These are phyloP conservation scores for Lepiota brunneoincarnata DNA, from an alignment of 768 basidiomycete genomes.

Conservation along the genomic window DNA sequence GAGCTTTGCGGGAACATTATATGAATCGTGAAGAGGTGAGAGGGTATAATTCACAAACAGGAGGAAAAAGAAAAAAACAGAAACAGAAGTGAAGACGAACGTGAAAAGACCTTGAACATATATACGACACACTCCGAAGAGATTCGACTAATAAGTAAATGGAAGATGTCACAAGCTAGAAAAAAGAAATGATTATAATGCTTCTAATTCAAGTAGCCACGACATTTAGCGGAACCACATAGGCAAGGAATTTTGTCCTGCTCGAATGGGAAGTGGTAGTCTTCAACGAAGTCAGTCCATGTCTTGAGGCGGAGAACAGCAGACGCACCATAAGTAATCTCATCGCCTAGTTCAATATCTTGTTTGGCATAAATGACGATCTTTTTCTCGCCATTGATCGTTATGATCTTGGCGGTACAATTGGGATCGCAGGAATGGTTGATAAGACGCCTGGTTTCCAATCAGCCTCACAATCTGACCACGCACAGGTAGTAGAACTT, in stretches of 20 bases:
- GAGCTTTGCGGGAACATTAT: neutral
- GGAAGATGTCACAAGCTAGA: constrained; percentile 5
- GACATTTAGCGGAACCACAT: constrained; percentile 87
- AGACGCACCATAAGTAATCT: constrained; percentile 92
- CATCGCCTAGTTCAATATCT: constrained; percentile 93
- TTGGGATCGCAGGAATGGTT: constrained; percentile 99
- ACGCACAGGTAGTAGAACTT: constrained; percentile 30
- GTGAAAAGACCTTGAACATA: neutral
- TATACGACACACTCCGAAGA: neutral
- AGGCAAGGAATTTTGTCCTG: constrained; percentile 96
- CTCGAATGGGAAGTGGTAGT: constrained; percentile 99
- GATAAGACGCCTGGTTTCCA: constrained; percentile 75
- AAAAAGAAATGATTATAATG: constrained; percentile 23
- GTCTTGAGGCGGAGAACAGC: neutral
- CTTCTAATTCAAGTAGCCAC: constrained; percentile 92
- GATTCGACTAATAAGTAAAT: neutral
- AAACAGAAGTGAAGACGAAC: constrained; percentile 8
- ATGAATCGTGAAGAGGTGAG: neutral
- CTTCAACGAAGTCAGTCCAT: constrained; percentile 33
- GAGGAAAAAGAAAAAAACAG: constrained; percentile 3
- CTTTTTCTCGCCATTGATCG: constrained; percentile 91
- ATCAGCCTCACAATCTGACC: constrained; percentile 12
- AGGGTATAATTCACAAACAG: constrained; percentile 3
- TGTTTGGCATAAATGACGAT: constrained; percentile 99
- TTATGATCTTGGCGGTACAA: constrained; percentile 88